Evolutionary conservation across 148 eudicot species (phyloP).

Genomic region (Bassia scoparia): DNA sequence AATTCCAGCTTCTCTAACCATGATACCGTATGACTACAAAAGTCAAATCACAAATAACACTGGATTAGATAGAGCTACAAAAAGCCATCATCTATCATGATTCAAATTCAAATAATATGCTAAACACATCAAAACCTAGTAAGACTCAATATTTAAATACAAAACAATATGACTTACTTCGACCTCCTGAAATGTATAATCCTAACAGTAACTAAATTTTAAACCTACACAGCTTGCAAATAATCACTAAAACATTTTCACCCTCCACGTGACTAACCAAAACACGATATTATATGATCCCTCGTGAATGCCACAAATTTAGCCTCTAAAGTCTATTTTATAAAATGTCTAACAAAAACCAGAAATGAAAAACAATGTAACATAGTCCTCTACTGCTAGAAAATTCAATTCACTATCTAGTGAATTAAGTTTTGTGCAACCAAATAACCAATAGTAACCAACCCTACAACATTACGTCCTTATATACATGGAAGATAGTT

Average conservation of each 20-base stretch:
- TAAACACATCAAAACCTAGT: background rate
- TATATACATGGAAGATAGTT: too few species aligned
- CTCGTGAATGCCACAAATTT: too few species aligned
- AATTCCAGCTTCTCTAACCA: slow-evolving; percentile 68
- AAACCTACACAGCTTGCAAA: background rate
- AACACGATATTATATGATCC: too few species aligned
- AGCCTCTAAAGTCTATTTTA: too few species aligned
- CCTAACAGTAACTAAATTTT: background rate
- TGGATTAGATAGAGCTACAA: background rate
- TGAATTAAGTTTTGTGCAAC: too few species aligned
- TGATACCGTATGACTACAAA: slow-evolving; percentile 62
- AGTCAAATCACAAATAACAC: slow-evolving; percentile 10
- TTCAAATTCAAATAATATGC: background rate
- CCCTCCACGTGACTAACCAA: too few species aligned
- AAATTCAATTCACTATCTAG: too few species aligned
- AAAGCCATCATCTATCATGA: background rate
- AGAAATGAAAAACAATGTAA: too few species aligned
- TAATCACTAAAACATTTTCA: background rate
- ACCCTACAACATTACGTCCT: too few species aligned
- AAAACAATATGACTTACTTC: background rate
- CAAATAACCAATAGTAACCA: too few species aligned
- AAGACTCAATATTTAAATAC: background rate
- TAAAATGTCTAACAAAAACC: too few species aligned
- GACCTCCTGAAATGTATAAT: background rate
- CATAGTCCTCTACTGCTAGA: too few species aligned